phyloP scores from a whole-genome alignment of 2,329 filamentous ascomycete species.

The Paraphaeosphaeria sporulosa region DNA sequence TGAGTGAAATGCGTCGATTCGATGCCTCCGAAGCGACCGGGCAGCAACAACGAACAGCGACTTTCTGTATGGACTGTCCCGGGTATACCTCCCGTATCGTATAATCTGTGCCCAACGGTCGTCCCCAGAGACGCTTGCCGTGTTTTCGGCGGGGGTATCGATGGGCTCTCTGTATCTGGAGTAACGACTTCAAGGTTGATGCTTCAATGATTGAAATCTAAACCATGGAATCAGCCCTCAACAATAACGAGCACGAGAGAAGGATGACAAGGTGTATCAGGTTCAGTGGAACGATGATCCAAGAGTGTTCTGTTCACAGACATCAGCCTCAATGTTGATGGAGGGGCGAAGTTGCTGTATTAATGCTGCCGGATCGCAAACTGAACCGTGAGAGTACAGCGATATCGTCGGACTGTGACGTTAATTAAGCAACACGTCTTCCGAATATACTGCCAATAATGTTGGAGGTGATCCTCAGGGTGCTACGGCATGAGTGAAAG shows the following conservation, averaged over 20 bases:
- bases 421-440: constrained; percentile 31
- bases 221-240: constrained; percentile 25
- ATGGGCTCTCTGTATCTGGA: neutral
- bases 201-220: constrained; percentile 20
- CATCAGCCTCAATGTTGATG: constrained; percentile 29
- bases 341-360: constrained; percentile 31
- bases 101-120: neutral
- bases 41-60: constrained; percentile 14
- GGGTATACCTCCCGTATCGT: neutral
- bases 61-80: constrained; percentile 10
- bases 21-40: constrained; percentile 16
- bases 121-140: neutral
- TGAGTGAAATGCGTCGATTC: constrained; percentile 7
- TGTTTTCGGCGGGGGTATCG: constrained; percentile 2
- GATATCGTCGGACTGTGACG: constrained; percentile 23
- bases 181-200: constrained; percentile 16
- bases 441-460: constrained; percentile 42
- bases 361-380: constrained; percentile 33
- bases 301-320: constrained; percentile 23
- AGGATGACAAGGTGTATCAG: constrained; percentile 27
- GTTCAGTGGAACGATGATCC: constrained; percentile 26
- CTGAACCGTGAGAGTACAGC: constrained; percentile 35
- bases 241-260: constrained; percentile 19
- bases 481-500: constrained; percentile 40
- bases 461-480: constrained; percentile 37